phyloP scores from a whole-genome alignment of 2,329 filamentous ascomycete species.

The Fusarium poae region DNA sequence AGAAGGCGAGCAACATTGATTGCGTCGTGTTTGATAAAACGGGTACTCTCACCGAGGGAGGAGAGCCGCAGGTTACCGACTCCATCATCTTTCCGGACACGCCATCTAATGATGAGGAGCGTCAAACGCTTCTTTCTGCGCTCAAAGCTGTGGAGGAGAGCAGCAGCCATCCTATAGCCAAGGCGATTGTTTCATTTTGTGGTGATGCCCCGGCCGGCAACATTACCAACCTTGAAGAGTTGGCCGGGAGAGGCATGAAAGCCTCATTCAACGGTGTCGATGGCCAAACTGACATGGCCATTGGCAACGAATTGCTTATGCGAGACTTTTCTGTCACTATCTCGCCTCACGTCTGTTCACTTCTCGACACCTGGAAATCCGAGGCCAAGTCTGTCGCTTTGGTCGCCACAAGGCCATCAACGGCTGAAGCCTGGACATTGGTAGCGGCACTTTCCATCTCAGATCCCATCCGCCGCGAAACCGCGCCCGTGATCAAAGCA shows the following conservation, averaged over 20 bases:
- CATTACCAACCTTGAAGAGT: slow-evolving; percentile 68
- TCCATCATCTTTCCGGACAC: slow-evolving; percentile 57
- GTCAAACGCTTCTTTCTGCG: slow-evolving; percentile 61
- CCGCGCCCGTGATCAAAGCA: slow-evolving; percentile 71
- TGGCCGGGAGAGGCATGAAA: slow-evolving; percentile 78
- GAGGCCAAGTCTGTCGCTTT: slow-evolving; percentile 75
- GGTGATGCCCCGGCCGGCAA: slow-evolving; percentile 52
- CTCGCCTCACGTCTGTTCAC: slow-evolving; percentile 50
- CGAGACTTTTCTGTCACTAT: slow-evolving; percentile 60
- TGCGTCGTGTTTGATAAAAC: slow-evolving; percentile 92
- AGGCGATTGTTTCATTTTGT: slow-evolving; percentile 76
- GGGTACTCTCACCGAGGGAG: slow-evolving; percentile 81
- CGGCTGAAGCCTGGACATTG: slow-evolving; percentile 61
- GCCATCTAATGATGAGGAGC: slow-evolving; percentile 38
- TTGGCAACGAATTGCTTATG: slow-evolving; percentile 82
- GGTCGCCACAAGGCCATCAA: slow-evolving; percentile 59
- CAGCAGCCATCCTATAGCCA: slow-evolving; percentile 81
- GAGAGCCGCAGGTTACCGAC: slow-evolving; percentile 77
- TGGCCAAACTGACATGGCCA: slow-evolving; percentile 62
- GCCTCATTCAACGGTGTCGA: slow-evolving; percentile 56
- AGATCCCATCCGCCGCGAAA: slow-evolving; percentile 83
- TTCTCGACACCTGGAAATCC: slow-evolving; percentile 69
- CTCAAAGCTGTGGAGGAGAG: slow-evolving; percentile 75
- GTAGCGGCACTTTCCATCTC: slow-evolving; percentile 79
- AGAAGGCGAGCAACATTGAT: slow-evolving; percentile 82